Evolutionary conservation across 495 filamentous ascomycete genomes (phyloP).

Genomic region (Daldinia caldariorum): DNA sequence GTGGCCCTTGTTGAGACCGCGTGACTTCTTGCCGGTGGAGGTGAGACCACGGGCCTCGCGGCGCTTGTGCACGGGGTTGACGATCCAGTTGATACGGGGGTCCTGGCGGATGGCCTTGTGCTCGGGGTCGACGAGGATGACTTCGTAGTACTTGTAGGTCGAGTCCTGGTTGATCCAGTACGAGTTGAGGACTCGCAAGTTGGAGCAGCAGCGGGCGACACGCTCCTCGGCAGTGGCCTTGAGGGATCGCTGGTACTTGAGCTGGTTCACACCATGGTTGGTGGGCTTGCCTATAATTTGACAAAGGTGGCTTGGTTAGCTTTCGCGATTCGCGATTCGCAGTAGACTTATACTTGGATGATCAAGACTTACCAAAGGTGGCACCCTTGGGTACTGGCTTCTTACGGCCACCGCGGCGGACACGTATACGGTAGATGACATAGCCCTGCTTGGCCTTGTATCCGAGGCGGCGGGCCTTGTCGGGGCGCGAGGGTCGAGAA

Average conservation of each 20-base stretch:
- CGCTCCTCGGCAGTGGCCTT: constrained; percentile 98
- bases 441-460: constrained; percentile 99
- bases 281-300: constrained; percentile 87
- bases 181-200: constrained; percentile 98
- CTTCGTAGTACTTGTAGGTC: constrained; percentile 99
- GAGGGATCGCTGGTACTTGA: constrained; percentile 99
- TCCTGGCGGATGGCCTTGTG: constrained; percentile 99
- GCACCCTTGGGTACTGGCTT: constrained; percentile 95
- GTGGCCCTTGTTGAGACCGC: constrained; percentile 98
- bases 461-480: constrained; percentile 99
- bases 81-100: constrained; percentile 99
- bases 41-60: constrained; percentile 97
- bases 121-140: constrained; percentile 99
- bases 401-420: constrained; percentile 98
- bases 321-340: neutral
- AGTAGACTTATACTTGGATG: neutral
- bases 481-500: constrained; percentile 95
- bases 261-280: constrained; percentile 99
- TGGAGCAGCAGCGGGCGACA: constrained; percentile 98
- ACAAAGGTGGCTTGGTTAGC: constrained; percentile 37
- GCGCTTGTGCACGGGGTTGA: constrained; percentile 99
- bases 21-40: constrained; percentile 97
- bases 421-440: constrained; percentile 99
- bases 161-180: constrained; percentile 99
- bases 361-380: constrained; percentile 89